Conservation (phyloP, 805 yeast genomes). For the Wickerhamiella vanderwaltii region DNA sequence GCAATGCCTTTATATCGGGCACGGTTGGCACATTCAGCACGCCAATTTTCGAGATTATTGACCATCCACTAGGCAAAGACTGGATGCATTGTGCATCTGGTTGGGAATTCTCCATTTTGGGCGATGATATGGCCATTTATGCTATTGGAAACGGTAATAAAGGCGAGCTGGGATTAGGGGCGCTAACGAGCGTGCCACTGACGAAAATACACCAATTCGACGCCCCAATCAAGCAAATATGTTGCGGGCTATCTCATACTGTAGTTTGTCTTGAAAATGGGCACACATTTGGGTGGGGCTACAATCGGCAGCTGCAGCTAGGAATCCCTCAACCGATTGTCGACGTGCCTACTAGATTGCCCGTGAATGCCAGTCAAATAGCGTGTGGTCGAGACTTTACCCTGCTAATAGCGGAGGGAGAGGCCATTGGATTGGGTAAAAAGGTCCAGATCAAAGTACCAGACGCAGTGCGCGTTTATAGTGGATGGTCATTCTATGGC, state of each 20-base stretch:
- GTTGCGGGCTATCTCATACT: conserved; percentile 27
- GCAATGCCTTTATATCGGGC: conserved; percentile 48
- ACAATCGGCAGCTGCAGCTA: conserved; percentile 47
- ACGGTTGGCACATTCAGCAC: conserved; percentile 33
- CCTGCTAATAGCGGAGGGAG: conserved; percentile 21
- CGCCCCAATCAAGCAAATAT: conserved; percentile 15
- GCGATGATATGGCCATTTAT: conserved; percentile 31
- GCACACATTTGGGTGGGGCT: conserved; percentile 54
- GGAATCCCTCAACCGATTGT: conserved; percentile 16
- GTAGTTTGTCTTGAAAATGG: conserved; percentile 30
- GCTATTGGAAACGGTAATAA: conserved; percentile 52
- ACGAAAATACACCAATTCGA: conserved; percentile 16
- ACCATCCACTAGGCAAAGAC: conserved; percentile 17
- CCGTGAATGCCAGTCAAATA: conserved; percentile 15
- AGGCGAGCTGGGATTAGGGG: conserved; percentile 62
- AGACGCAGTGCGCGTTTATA: conserved; percentile 72
- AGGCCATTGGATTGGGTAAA: conserved; percentile 28
- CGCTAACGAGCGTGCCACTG: conserved; percentile 7
- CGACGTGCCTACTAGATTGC: conserved; percentile 13
- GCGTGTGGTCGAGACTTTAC: conserved; percentile 52
- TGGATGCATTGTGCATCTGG: conserved; percentile 54
- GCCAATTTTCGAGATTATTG: not conserved
- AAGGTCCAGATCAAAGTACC: conserved; percentile 27
- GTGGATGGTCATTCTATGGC: conserved; percentile 21
- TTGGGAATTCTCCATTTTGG: conserved; percentile 48